A percentile compares a stretch with the other conserved stretches of the same genome.
phyloP scores from a whole-genome alignment of 2,329 filamentous ascomycete species.

The Aspergillus latus region DNA sequence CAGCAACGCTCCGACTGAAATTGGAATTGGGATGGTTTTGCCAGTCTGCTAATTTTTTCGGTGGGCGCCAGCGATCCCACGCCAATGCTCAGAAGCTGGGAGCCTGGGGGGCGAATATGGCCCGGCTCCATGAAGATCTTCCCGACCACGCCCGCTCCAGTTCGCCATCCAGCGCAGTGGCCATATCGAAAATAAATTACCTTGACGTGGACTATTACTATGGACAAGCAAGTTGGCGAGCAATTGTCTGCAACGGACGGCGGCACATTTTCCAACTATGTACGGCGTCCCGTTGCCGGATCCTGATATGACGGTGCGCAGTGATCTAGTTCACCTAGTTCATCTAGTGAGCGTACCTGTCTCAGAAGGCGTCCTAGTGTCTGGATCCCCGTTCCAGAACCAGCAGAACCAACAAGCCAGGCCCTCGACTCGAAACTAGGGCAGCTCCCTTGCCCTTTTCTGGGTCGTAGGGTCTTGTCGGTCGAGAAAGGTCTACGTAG shows the following conservation, averaged over 20 bases:
- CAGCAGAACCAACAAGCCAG: background rate
- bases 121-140: slow-evolving; percentile 7
- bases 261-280: background rate
- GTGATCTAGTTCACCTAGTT: too few relatives aligned
- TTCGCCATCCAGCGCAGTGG: slow-evolving; percentile 5
- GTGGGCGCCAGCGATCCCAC: background rate
- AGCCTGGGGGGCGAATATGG: slow-evolving; percentile 4
- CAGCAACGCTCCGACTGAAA: too few relatives aligned
- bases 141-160: slow-evolving; percentile 11
- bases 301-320: too few relatives aligned
- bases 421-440: background rate
- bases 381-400: slow-evolving; percentile 1
- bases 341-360: background rate
- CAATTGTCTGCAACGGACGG: background rate
- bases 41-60: slow-evolving; percentile 4
- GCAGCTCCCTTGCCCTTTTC: background rate
- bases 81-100: background rate
- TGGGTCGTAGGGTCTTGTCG: background rate
- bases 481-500: background rate
- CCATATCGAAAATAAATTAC: slow-evolving; percentile 11
- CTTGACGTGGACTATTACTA: background rate
- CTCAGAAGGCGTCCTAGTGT: background rate
- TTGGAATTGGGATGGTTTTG: background rate
- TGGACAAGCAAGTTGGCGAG: background rate
- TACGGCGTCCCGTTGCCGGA: background rate